phyloP scores from a whole-genome alignment of 176 grass and related monocot species.

The Coix lacrymajobi region DNA sequence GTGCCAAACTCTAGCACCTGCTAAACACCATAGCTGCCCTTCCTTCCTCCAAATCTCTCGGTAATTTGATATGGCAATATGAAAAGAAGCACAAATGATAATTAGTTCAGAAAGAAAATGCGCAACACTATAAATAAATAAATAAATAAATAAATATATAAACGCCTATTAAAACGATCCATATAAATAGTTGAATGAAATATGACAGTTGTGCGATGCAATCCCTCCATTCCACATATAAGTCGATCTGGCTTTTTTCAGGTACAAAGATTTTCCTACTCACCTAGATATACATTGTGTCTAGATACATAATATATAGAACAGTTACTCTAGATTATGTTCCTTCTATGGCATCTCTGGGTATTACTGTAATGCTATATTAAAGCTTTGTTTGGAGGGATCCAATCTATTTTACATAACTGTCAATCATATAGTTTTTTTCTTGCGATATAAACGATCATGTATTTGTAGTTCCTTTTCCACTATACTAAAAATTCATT shows the following conservation, averaged over 20 bases:
- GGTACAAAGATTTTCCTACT: no score
- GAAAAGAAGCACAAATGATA: not conserved
- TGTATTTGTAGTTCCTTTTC: slow-evolving; percentile 1
- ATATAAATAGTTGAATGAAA: not conserved
- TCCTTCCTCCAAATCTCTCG: not conserved
- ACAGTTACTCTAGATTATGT: slow-evolving; percentile 1
- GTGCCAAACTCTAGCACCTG: not conserved
- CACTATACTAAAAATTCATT: slow-evolving; percentile 8
- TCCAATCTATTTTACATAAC: not conserved
- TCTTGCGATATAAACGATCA: not conserved
- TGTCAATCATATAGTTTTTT: not conserved
- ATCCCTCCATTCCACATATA: no score
- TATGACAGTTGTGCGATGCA: not conserved
- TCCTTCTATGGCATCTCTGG: not conserved
- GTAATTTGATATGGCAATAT: not conserved
- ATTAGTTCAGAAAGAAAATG: not conserved
- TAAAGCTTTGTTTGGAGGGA: not conserved
- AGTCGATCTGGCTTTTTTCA: no score
- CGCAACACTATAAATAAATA: not conserved
- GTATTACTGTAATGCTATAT: not conserved
- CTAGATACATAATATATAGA: not conserved
- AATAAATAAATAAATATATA: not conserved
- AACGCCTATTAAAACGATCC: not conserved
- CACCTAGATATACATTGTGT: no score
- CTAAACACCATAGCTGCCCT: not conserved